phyloP scores from a whole-genome alignment of 2,329 filamentous ascomycete genomes.

The Sclerotinia borealis region DNA sequence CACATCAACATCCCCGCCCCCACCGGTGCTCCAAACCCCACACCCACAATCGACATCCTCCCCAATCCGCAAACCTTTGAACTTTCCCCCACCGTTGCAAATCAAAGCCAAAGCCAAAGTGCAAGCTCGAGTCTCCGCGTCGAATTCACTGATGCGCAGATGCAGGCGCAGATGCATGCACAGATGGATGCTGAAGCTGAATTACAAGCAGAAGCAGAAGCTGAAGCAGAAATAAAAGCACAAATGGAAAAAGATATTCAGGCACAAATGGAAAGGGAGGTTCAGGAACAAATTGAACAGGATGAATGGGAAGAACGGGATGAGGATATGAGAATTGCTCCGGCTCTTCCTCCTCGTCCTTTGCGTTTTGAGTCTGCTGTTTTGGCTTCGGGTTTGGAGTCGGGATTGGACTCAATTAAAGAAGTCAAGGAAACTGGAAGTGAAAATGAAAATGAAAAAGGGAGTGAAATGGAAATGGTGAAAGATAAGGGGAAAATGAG shows the following conservation, averaged over 20 bases:
- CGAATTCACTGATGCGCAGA: background rate
- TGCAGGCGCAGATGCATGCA: background rate
- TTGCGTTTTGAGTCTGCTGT: too few relatives aligned
- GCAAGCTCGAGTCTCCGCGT: background rate
- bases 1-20: background rate
- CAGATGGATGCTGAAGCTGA: background rate
- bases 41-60: too few relatives aligned
- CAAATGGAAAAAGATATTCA: background rate
- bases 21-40: background rate
- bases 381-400: too few relatives aligned
- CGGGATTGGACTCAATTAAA: too few relatives aligned
- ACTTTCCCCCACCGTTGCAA: background rate
- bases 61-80: background rate
- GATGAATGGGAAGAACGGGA: background rate
- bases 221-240: background rate
- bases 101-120: background rate
- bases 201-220: background rate
- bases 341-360: background rate
- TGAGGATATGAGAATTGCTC: background rate
- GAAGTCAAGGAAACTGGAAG: too few relatives aligned
- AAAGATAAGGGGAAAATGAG: too few relatives aligned
- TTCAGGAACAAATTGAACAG: background rate
- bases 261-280: background rate
- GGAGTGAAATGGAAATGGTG: too few relatives aligned
- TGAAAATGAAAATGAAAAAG: too few relatives aligned